Evolutionary conservation across 2,329 filamentous ascomycete genomes (phyloP), one percentile per base, ranked within the genome.

Genomic region (Pestalotiopsis sp.): DNA sequence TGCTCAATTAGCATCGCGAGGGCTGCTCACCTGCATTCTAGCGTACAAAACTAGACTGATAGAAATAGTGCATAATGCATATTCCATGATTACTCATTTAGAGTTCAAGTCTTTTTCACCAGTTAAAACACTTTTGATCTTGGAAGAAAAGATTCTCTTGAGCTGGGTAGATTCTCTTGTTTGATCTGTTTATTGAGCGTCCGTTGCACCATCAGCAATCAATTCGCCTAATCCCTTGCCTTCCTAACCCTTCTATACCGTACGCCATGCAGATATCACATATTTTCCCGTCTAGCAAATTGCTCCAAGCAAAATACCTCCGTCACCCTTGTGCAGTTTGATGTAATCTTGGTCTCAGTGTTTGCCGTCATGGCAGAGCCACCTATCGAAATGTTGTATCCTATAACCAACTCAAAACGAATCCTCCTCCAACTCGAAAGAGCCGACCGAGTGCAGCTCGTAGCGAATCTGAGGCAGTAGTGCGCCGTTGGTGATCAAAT

Each of bases 401-500:
- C 9, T 6, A 7, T 36, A 7, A 36, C 31, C 31, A 36, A 36
- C 1, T 36, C 31, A 36, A 36, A 36, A 36, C 6, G 31, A 36
- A 36, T 36, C 31, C 14, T 60, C 58, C 14, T 69, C 59, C 36
- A 70, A 14, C 52, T 70, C 69, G 39, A 70, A 68, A n/a, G 61
- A 68, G 13, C 69, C 69, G 1, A 64, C 66, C n/a, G 59, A 39
- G 38, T 70, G 69, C 49, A 68, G 36, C 9, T 70, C 69, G 23
- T 65, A 64, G 20, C 67, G 69, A 13, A 70, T 52, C n/a, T 70
- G 66, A 14, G 38, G 57, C 14, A 38, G n/a, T 27, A 58, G 20
- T 14, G 86, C 80, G 38, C 83, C 80, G 65, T 82, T 78, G 12
- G 77, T 72, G 67, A 79, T 77, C 64, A 87, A 77, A 61, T 81